Evolutionary conservation across 2,329 filamentous ascomycete species (phyloP), one percentile per base, ranked within the genome.

Genomic region (Myriangium duriaei): DNA sequence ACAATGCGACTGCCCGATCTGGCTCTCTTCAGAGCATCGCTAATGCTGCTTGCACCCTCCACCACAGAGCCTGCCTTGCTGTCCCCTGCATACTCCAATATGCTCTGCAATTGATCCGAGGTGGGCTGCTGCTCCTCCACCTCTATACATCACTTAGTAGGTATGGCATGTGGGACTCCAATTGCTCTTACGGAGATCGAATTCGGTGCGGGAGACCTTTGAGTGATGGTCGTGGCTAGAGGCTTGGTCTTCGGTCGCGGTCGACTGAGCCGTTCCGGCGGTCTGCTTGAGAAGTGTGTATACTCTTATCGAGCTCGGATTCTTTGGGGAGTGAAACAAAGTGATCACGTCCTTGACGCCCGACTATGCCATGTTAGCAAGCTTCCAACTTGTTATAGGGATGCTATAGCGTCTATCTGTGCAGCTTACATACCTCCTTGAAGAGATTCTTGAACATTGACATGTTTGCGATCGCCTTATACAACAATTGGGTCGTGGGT

Each of bases 261-360:
- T 68, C 42, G 76, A 68, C 19, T 72, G 60, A 10, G 83, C 76
- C 33, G 74, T 75, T 33, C 80, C 78, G 16, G 82, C 81, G 19
- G 76, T 72, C 62, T 88, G 78, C 65, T 91, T 92, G 43, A 96
- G 74, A 37, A 93, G 64, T 30, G 74, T 79, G 44, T 79, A 74
- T 19, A 81, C 80, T 43, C 80, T 76, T 35, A 74, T 67, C 3
- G 87, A 95, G 46, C 79, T 70, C 14, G 80, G 73, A 38, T 74
- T 72, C 51, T 69, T 72, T 41, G 88, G 74, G 61, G 83, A 82
- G 72, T 95, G 87, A 71, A 96, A 98, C 68, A 98, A 79, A 44
- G 88, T 96, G 57, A 96, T 76, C 49, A 93, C 83, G 67, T 96
- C 87, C 52, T 67, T 68, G 45, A 60, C 58, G 49, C 62, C 64